Base-by-base conservation (phyloP, 2,329 filamentous ascomycete species). In the Trichoderma guizhouense region DNA sequence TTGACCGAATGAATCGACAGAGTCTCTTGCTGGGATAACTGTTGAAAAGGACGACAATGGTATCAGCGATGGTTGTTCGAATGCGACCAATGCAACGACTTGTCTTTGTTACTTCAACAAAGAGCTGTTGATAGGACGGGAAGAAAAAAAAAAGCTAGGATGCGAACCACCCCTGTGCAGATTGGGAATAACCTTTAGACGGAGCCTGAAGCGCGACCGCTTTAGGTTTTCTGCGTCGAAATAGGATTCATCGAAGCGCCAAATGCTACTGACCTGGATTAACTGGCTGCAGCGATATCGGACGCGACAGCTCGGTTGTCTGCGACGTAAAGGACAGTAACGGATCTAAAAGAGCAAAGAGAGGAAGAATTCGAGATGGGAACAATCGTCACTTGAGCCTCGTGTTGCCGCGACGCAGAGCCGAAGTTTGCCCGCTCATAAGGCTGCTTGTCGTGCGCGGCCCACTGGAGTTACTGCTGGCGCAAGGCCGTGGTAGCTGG, bases 401-500 rank as follows among this genome's bases (percentile, higher is more conserved):
- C 66, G 55, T 51, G 66, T 18, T 53, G 57, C 62, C 53, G 65
- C 60, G 65, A 64, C 61, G 58, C 47, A 63, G 53, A 73, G 69
- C 74, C 73, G 74, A 74, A 69, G 74, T 74, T 74, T 72, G 32
- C 39, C 73, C 74, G 43, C 43, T 21, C 30, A 18, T 47, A 62
- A 69, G 66, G 66, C 66, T 69, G 57, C 55, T 51, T 51, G 43
- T 21, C 43, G 43, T 51, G 43, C 43, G 43, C 43, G 43, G 43
- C 43, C 43, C 43, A 51, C 24, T 30, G 26, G 34, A 58, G 53
- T 68, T 21, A 47, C 34, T 60, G 65, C 55, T 68, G n/a, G 51
- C 6, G n/a, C 47, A 7, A 12, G n/a, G n/a, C 53, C 8, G 28
- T n/a, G 55, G 55, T 58, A 58, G 26, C 14, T 24, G 34, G 24